Conservation (phyloP, 176 grass and related monocot genomes). For the Carex pumila region DNA sequence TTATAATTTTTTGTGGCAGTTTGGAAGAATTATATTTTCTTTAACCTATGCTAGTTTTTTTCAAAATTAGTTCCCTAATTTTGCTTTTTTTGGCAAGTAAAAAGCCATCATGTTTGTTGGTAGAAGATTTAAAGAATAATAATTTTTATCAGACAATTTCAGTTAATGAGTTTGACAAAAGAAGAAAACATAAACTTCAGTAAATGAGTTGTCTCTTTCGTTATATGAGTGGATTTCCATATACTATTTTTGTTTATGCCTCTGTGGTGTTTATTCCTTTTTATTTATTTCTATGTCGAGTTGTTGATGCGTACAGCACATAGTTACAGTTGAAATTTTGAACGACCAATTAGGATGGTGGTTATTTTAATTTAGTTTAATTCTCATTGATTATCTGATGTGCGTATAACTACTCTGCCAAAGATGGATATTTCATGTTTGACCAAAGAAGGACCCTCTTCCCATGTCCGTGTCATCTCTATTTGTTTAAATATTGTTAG, state of each 20-base stretch:
- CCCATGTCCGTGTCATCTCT: neutral
- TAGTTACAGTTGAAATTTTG: constrained; percentile 1
- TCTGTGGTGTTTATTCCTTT: neutral
- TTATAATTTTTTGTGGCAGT: neutral
- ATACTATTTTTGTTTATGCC: constrained; percentile 9
- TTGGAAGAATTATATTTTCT: neutral
- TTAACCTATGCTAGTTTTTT: neutral
- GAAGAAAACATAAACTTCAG: neutral
- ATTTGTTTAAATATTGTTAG: neutral
- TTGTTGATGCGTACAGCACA: neutral
- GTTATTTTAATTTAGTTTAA: neutral
- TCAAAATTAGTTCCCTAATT: neutral
- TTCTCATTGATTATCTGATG: neutral
- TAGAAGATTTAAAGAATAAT: neutral
- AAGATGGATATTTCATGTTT: constrained; percentile 6
- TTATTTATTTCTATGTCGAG: neutral
- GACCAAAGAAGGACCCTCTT: neutral
- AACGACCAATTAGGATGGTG: constrained; percentile 1
- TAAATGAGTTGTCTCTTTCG: neutral
- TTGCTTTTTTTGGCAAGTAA: neutral
- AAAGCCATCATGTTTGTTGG: neutral
- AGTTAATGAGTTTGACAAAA: constrained; percentile 8
- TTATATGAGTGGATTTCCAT: neutral
- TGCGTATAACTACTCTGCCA: neutral
- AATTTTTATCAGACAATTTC: neutral